Evolutionary conservation across 768 basidiomycete genomes (phyloP).

Genomic region (Collybiopsis luxurians): DNA sequence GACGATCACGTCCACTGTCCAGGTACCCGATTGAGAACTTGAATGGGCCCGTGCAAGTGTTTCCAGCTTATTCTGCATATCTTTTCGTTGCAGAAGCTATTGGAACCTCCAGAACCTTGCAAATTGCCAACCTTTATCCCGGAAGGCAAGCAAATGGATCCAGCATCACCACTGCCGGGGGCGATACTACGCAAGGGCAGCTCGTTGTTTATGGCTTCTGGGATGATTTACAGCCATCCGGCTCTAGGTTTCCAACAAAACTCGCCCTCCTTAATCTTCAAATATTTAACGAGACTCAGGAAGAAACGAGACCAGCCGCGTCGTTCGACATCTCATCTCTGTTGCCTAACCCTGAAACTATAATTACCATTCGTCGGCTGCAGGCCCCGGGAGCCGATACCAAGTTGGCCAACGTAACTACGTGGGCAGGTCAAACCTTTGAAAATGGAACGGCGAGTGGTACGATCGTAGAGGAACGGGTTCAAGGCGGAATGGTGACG

Average conservation of each 20-base stretch:
- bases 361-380: constrained; percentile 37
- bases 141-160: constrained; percentile 52
- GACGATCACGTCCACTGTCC: background rate
- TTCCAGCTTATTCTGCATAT: constrained; percentile 53
- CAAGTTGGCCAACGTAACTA: constrained; percentile 38
- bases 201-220: constrained; percentile 52
- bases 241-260: constrained; percentile 37
- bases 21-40: constrained; percentile 48
- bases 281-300: constrained; percentile 48
- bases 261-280: constrained; percentile 48
- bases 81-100: constrained; percentile 49
- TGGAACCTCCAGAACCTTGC: constrained; percentile 39
- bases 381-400: constrained; percentile 49
- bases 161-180: constrained; percentile 47
- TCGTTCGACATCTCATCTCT: constrained; percentile 46
- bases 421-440: constrained; percentile 52
- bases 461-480: constrained; percentile 33
- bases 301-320: constrained; percentile 35
- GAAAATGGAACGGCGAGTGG: constrained; percentile 39
- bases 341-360: constrained; percentile 22
- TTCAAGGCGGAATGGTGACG: constrained; percentile 28
- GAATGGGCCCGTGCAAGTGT: constrained; percentile 48
- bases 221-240: constrained; percentile 27
- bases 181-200: constrained; percentile 45
- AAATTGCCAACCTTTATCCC: constrained; percentile 48